Base-by-base conservation (phyloP, 345 rosid genomes). In the Psidium friedrichsthalianum region DNA sequence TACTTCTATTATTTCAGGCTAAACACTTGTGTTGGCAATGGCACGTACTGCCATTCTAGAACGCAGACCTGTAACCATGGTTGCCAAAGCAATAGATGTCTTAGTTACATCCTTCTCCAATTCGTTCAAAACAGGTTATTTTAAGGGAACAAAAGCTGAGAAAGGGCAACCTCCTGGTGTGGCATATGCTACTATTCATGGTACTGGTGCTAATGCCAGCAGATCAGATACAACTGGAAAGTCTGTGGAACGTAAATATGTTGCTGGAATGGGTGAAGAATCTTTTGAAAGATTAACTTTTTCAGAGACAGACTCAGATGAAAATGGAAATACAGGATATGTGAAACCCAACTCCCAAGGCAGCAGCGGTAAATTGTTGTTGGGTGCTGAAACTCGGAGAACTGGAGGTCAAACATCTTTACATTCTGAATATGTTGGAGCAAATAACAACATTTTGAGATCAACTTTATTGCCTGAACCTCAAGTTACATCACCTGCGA, bases 1-100 rank as follows among this genome's bases (percentile, higher is more conserved):
- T 86, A 27, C 74, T 57, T 84, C 74, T 80, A 58, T 83, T 90
- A 49, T 89, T 91, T 89, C 94, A 98, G 99, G 96, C 97, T 74
- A 98, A 98, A 88, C 95, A 94, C 88, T 87, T 98, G 86, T 94
- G 97, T 90, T 98, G 93, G 92, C 90, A 85, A 93, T 93, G 85
- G 91, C 93, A 76, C 93, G 92, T 82, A 91, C 94, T 86, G 87
- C 92, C 83, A 95, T 98, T 87, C 92, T 98, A 87, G 99, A 98
- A 87, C 93, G 96, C 86, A 92, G 98, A 91, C 98, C 99, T 69
- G 93, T 96, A 74, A 69, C 94, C 83, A 86, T 93, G 92, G 95
- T 98, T 90, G 87, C 97, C 56, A 94, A 86, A 90, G 95, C 95
- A 87, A 90, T 95, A 85, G 97, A 96, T 91, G 95, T 94, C 22